Evolutionary conservation across 257 asterid genomes (phyloP).

Genomic region (Echites panduratus): DNA sequence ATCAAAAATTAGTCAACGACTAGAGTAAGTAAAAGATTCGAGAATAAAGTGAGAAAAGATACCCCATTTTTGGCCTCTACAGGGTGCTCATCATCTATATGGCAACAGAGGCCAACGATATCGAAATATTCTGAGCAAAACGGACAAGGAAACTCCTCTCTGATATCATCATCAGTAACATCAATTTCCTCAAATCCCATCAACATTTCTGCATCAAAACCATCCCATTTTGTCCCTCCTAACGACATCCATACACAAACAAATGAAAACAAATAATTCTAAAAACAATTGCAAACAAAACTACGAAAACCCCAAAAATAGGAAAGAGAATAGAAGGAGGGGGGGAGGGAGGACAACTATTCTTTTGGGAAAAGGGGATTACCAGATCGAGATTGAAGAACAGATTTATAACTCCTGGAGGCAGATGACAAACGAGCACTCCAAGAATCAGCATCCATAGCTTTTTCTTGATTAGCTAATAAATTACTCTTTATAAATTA

Average conservation of each 20-base stretch:
- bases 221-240: slow-evolving; percentile 57
- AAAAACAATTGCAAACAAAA: not conserved
- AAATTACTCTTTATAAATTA: slow-evolving; percentile 1
- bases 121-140: slow-evolving; percentile 73
- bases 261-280: slow-evolving; percentile 6
- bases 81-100: slow-evolving; percentile 87
- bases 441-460: slow-evolving; percentile 89
- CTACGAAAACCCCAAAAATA: not conserved
- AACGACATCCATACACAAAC: not conserved
- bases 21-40: not conserved
- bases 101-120: slow-evolving; percentile 79
- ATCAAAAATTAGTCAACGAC: not conserved
- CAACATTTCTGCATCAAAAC: slow-evolving; percentile 64
- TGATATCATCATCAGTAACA: slow-evolving; percentile 53
- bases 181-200: slow-evolving; percentile 83
- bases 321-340: not conserved
- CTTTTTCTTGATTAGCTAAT: slow-evolving; percentile 18
- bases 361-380: not conserved
- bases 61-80: slow-evolving; percentile 79
- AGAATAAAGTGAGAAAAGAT: slow-evolving; percentile 8
- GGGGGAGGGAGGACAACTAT: not conserved
- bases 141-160: slow-evolving; percentile 81
- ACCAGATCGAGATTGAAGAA: slow-evolving; percentile 93
- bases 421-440: slow-evolving; percentile 78
- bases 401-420: slow-evolving; percentile 71